These are phyloP conservation scores for Penicillium vulpinum DNA, from an alignment of 2,329 filamentous ascomycete genomes.

Conservation along the genomic window DNA sequence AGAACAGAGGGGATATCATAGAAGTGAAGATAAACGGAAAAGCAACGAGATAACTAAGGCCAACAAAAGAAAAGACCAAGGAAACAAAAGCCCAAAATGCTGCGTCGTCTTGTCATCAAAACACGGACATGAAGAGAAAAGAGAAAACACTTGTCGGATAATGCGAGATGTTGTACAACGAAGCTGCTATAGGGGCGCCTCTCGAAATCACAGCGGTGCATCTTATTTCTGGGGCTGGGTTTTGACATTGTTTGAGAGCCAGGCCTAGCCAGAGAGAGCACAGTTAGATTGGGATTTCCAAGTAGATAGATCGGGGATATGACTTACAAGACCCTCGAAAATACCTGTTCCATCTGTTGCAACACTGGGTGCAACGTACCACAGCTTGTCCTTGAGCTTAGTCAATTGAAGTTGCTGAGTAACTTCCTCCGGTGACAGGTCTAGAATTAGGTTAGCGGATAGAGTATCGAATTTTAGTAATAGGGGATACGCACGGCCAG, in stretches of 20 bases:
- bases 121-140: slow-evolving; percentile 39
- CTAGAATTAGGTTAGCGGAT: slow-evolving; percentile 45
- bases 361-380: slow-evolving; percentile 81
- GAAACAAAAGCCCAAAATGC: slow-evolving; percentile 37
- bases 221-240: slow-evolving; percentile 45
- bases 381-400: slow-evolving; percentile 78
- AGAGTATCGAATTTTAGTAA: not conserved
- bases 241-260: slow-evolving; percentile 85
- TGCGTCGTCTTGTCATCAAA: slow-evolving; percentile 45
- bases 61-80: slow-evolving; percentile 22
- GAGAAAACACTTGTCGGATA: slow-evolving; percentile 26
- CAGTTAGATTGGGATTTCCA: not conserved
- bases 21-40: slow-evolving; percentile 30
- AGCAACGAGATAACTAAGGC: slow-evolving; percentile 20
- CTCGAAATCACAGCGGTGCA: slow-evolving; percentile 21
- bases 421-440: slow-evolving; percentile 76
- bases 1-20: slow-evolving; percentile 49
- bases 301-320: not conserved
- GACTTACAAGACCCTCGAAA: slow-evolving; percentile 70
- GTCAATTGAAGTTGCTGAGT: slow-evolving; percentile 74
- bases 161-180: slow-evolving; percentile 39
- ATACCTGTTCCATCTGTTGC: slow-evolving; percentile 79
- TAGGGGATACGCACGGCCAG: slow-evolving; percentile 61
- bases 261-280: slow-evolving; percentile 50
- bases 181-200: slow-evolving; percentile 22